Base-by-base conservation (phyloP, 2,329 filamentous ascomycete species). In the Cryphonectria naterciae region DNA sequence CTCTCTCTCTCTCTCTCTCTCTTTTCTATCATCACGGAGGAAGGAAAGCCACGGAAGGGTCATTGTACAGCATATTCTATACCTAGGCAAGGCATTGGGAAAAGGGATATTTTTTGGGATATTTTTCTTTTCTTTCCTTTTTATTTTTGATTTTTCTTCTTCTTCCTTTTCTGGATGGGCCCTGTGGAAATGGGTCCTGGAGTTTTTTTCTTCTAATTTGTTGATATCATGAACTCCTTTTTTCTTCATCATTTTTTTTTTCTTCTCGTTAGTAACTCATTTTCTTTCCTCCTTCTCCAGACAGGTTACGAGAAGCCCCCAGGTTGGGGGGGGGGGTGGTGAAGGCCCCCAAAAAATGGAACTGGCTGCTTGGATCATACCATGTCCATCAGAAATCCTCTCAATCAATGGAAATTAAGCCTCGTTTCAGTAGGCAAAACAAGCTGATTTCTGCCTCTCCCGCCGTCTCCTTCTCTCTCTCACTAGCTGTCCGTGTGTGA, bases 61-160 rank as follows among this genome's bases (percentile, higher is more conserved):
- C 35, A 61, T 39, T 61, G 32, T 39, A 61, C 58, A 61, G 58
- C 58, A 61, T 39, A 37, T 61, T 39, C 22, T 61, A 61, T 61
- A 61, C 58, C 58, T 58, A 19, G 54, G 54, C 32, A 61, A 58
- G 54, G 54, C 58, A 61, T 61, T 22, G 19, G 58, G 35, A n/a
- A 61, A 61, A 39, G 32, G 35, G 58, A 15, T 7, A 19, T 39
- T 39, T 17, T 11, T n/a, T 22, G 7, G 56, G 56, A n/a, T 35
- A 19, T 19, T 35, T 35, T n/a, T 39, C 25, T n/a, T 39, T 65
- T 17, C 4, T 22, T 63, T 63, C 35, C 39, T 39, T 25, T n/a
- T 25, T 39, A 11, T 25, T 13, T 60, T 60, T 60, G n/a, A n/a
- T 60, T 4, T 28, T 56, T 35, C 32, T 60, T 60, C 1, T 17